Evolutionary conservation across 768 basidiomycete genomes (phyloP), one percentile per base, ranked within the genome.

Genomic region (Rhizopogon sp.): DNA sequence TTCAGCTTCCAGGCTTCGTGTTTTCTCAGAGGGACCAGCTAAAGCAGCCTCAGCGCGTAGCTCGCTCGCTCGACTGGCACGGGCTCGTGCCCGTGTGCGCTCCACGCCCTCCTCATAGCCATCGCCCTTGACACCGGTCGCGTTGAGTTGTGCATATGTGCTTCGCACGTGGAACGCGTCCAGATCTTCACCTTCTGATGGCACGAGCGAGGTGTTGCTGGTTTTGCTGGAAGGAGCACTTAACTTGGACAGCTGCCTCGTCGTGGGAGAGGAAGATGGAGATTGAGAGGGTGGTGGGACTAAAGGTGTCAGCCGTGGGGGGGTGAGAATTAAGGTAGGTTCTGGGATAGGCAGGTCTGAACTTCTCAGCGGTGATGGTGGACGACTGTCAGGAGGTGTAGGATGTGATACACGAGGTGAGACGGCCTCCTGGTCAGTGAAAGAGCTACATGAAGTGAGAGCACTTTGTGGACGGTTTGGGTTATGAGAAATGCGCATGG

Each of bases 31-130:
- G 16, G 76, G 79, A 62, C 82, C 78, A 11, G 74, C 81, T 5
- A 87, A 56, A 4, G 83, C 80, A 40, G 78, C 74, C 44, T 78
- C 76, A 0, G 84, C 82, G 54, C 79, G 74, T 35, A 82, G 60
- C 60, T 88, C 87, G 59, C 81, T 87, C 11, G 76, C 75, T 62
- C 79, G 74, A 61, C 75, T 83, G 17, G 64, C 64, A 50, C 79
- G 78, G 58, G 84, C 67, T 62, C 88, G 76, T 22, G 91, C 89
- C 56, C 96, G 80, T 28, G 95, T 98, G 39, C 93, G 84, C 72
- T 98, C 96, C 6, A 96, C 79, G 39, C 96, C 96, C 60, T 96
- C 93, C 62, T 93, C 90, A 70, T 85, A 92, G 0, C 96, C 96
- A 66, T 98, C 96, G 3, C 95, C 94, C 65, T 84, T 88, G 39